These are phyloP conservation scores for Ceratobasidium sp. DNA, from an alignment of 1,284 basidiomycete genomes.

Conservation along the genomic window DNA sequence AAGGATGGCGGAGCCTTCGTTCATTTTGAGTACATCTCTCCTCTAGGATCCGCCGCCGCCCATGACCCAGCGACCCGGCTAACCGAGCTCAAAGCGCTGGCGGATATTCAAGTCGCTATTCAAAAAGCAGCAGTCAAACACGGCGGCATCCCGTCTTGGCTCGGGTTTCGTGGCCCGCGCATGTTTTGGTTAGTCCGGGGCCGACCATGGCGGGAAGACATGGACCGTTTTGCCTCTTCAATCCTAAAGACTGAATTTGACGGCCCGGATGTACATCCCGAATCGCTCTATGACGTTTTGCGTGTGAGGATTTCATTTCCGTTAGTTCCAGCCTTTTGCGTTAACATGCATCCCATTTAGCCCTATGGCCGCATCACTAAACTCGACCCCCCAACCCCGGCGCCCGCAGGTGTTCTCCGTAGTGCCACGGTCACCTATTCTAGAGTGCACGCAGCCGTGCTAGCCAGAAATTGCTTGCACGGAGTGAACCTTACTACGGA, in stretches of 20 bases:
- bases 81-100: slow-evolving; percentile 54
- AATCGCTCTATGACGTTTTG: slow-evolving; percentile 74
- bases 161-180: slow-evolving; percentile 62
- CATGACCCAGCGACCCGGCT: slow-evolving; percentile 53
- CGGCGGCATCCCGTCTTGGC: slow-evolving; percentile 74
- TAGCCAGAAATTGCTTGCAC: slow-evolving; percentile 88
- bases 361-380: slow-evolving; percentile 86
- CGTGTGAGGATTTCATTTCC: slow-evolving; percentile 62
- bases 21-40: slow-evolving; percentile 72
- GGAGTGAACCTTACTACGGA: slow-evolving; percentile 64
- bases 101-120: slow-evolving; percentile 63
- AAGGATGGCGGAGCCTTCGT: slow-evolving; percentile 93
- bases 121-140: slow-evolving; percentile 59
- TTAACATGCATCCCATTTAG: slow-evolving; percentile 55
- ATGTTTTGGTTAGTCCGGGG: slow-evolving; percentile 84
- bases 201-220: slow-evolving; percentile 88
- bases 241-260: slow-evolving; percentile 84
- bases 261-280: slow-evolving; percentile 85
- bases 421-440: slow-evolving; percentile 72
- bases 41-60: slow-evolving; percentile 50
- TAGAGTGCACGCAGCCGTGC: slow-evolving; percentile 74
- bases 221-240: slow-evolving; percentile 80
- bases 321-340: slow-evolving; percentile 4
- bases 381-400: slow-evolving; percentile 70
- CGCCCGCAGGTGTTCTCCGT: slow-evolving; percentile 74